phyloP scores from a whole-genome alignment of 176 grass and related monocot species.

The bread wheat (Triticum aestivum) region IWGSC_CS_RefSeq_v2.1 NC_057800.1:125892237-125892736 shows the following conservation, averaged over 20 bases:
- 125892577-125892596: too few species aligned
- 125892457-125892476: constrained; percentile 94
- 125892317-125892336: constrained; percentile 97
- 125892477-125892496: constrained; percentile 97
- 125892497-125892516: not conserved
- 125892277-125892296: constrained; percentile 90
- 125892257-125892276: constrained; percentile 88
- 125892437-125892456: constrained; percentile 94
- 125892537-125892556: not conserved
- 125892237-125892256: constrained; percentile 92
- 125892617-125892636: constrained; percentile 7
- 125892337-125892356: constrained; percentile 95
- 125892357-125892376: constrained; percentile 79
- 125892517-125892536: not conserved
- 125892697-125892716: not conserved
- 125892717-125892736: not conserved
- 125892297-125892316: constrained; percentile 74
- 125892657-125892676: not conserved
- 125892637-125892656: constrained; percentile 24
- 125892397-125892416: constrained; percentile 76
- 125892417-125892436: constrained; percentile 80
- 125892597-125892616: not conserved
- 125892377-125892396: constrained; percentile 58
- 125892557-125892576: not conserved
- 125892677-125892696: constrained; percentile 6